Base-by-base conservation (phyloP, 768 basidiomycete genomes). In the Lentinula edodes region DNA sequence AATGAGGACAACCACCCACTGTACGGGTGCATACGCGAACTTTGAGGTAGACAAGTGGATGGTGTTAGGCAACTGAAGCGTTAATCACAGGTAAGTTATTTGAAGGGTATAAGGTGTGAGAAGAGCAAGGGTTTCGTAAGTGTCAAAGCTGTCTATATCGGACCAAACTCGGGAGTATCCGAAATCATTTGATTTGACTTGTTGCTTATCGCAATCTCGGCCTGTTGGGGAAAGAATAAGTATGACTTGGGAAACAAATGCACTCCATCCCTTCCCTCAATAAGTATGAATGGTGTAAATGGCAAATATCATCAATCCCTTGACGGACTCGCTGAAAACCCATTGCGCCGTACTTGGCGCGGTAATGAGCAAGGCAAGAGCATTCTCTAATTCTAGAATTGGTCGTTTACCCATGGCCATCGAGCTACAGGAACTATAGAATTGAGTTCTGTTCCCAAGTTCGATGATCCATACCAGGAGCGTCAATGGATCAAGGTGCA, bases 401-500 rank as follows among this genome's bases (percentile, higher is more conserved):
- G 13, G 6, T 13, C 18, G 36, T 38, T 35, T 10, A 18, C 16
- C 8, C 9, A 39, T 16, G 18, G 5, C 6, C 8, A 9, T 18
- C 2, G 34, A 35, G 5, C 35, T 52, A 34, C n/a, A 51, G 70
- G 69, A 18, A 66, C 64, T 16, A 57, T 71, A 9, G 63, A 58
- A 35, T 48, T 71, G 41, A 43, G 66, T 16, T 56, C 63, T 36
- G 65, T 69, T 28, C 70, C 70, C 2, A 66, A 64, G 41, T 71
- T 70, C 50, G 64, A 64, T 32, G 65, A 66, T 45, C 70, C 66
- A 4, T 67, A 68, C 38, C 69, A 63, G 10, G 69, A 70, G 53
- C 69, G 70, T 9, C 67, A 71, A 61, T 71, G 68, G 69, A 67
- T 71, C 28, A 71, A 71, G 62, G 70, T 68, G n/a, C n/a, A 36